These are phyloP conservation scores for Lactifluus volemus DNA, from an alignment of 768 basidiomycete species.

Conservation along the genomic window DNA sequence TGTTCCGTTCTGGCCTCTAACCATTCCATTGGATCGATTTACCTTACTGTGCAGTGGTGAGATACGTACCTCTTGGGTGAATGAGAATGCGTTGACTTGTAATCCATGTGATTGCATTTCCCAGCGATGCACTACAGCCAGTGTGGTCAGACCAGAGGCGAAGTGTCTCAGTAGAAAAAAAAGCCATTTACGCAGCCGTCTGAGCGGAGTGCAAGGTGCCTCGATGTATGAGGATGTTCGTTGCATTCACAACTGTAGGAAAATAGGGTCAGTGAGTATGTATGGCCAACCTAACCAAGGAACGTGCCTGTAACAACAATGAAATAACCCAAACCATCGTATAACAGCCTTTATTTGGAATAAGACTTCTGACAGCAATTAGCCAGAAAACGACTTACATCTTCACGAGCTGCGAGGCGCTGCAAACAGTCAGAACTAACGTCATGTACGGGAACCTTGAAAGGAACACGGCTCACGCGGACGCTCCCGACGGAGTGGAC, in stretches of 20 bases:
- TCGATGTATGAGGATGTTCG: slow-evolving; percentile 24
- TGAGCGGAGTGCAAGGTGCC: slow-evolving; percentile 16
- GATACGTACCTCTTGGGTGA: slow-evolving; percentile 26
- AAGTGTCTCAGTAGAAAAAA: neutral
- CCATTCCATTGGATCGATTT: neutral
- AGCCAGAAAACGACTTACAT: slow-evolving; percentile 19
- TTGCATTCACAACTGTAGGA: slow-evolving; percentile 20
- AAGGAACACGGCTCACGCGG: slow-evolving; percentile 21
- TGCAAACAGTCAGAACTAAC: neutral
- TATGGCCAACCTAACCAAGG: neutral
- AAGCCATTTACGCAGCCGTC: slow-evolving; percentile 11
- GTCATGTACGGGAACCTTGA: neutral
- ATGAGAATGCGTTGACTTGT: slow-evolving; percentile 30
- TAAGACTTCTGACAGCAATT: neutral
- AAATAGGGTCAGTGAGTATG: neutral
- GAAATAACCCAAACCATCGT: slow-evolving; percentile 59
- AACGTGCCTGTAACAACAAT: slow-evolving; percentile 38
- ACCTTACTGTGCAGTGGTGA: neutral
- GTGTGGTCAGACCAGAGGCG: neutral
- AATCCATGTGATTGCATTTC: slow-evolving; percentile 29
- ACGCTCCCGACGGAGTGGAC: slow-evolving; percentile 20
- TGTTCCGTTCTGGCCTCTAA: slow-evolving; percentile 21
- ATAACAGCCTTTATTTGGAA: slow-evolving; percentile 44
- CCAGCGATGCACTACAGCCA: slow-evolving; percentile 24
- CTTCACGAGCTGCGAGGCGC: slow-evolving; percentile 22